Evolutionary conservation across 2,329 filamentous ascomycete genomes (phyloP).

Genomic region (Teratosphaeria viscida): DNA sequence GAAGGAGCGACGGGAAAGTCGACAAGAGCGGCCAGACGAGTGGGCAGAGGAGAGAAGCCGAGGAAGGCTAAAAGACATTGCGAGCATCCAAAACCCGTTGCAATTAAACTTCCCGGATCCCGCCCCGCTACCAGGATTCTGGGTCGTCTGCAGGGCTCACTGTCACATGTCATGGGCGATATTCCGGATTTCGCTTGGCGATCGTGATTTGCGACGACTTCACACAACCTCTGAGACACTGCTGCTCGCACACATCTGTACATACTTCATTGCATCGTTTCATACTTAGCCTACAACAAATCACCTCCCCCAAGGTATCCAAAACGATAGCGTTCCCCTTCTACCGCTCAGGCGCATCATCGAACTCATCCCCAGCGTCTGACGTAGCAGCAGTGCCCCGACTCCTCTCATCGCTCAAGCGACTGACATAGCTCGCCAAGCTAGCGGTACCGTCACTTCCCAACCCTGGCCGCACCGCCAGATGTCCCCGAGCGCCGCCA

Average conservation of each 20-base stretch:
- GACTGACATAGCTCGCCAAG: conserved; percentile 33
- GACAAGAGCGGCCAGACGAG: not conserved
- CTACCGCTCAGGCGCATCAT: conserved; percentile 20
- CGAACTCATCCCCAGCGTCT: conserved; percentile 30
- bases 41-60: not conserved
- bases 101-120: not conserved
- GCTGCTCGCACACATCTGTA: not conserved
- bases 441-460: not conserved
- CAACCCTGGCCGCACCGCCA: conserved; percentile 17
- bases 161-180: not conserved
- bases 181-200: not conserved
- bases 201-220: not conserved
- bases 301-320: not conserved
- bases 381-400: conserved; percentile 12
- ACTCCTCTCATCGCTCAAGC: conserved; percentile 44
- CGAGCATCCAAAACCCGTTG: not conserved
- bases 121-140: not conserved
- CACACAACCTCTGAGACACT: not conserved
- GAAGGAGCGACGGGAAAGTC: not conserved
- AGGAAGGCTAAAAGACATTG: not conserved
- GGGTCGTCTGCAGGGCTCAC: not conserved
- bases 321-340: not conserved
- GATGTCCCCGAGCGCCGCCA: conserved; percentile 11
- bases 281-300: not conserved
- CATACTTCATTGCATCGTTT: not conserved